phyloP scores from a whole-genome alignment of 176 grass and related monocot genomes.

The Aegilops longissima region DNA sequence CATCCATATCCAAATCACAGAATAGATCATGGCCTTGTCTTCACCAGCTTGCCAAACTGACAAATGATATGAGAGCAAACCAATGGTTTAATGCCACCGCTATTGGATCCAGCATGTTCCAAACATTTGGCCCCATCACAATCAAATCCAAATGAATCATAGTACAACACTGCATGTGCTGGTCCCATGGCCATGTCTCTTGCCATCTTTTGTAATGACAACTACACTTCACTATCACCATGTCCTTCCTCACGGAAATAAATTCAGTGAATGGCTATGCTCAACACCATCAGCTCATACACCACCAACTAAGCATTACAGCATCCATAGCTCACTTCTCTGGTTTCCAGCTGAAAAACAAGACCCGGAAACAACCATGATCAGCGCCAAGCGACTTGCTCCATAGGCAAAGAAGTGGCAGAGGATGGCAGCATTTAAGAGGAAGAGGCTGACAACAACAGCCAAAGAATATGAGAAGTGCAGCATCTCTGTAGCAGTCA shows the following conservation, averaged over 20 bases:
- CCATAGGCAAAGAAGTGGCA: too few species aligned
- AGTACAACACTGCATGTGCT: background rate
- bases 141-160: constrained; percentile 13
- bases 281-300: background rate
- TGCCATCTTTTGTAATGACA: background rate
- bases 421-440: background rate
- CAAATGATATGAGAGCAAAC: background rate
- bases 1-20: background rate
- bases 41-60: background rate
- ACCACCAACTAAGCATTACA: background rate
- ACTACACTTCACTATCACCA: background rate
- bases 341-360: background rate
- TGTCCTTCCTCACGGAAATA: background rate
- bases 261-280: background rate
- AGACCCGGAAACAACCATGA: background rate
- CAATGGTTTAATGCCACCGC: background rate
- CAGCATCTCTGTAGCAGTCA: too few species aligned
- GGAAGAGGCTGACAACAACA: too few species aligned
- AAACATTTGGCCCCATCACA: constrained; percentile 32
- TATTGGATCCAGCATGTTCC: background rate
- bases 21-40: background rate
- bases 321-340: background rate
- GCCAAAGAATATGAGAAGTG: background rate
- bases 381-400: constrained; percentile 39
- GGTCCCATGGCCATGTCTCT: background rate